Base-by-base conservation (phyloP, 192 early-diverging fungal genomes). In the Backusella tarrabulga region DNA sequence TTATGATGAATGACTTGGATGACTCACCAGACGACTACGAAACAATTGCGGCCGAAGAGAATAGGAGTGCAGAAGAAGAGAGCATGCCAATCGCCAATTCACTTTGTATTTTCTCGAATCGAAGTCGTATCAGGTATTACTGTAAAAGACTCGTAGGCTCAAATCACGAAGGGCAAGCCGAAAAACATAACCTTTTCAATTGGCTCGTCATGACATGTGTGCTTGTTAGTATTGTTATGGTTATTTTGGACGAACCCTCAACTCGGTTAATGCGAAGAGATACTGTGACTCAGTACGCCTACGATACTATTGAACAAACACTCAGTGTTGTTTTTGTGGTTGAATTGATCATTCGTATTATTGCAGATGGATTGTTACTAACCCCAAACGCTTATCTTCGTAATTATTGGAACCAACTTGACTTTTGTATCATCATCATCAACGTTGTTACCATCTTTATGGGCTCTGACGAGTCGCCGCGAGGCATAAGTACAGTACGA, bases 341-440 rank as follows among this genome's bases (percentile, higher is more conserved):
- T 12, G 89, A 90, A 71, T 79, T 90, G 35, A 60, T 86, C 8
- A 79, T 90, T 38, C 83, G 87, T 40, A 77, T 88, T 19, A 83
- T 90, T 60, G 89, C 89, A 0, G 86, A 90, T 76, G 89, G 89
- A 9, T 83, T 90, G 3, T 56, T 87, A 21, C 74, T 90, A 7
- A 81, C 87, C 4, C 89, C 86, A 0, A 78, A 86, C 52, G 86
- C 87, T 0, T 87, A 87, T 71, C 36, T 90, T 34, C 75, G 80
- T 40, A 77, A 82, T 68, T 71, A 85, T 3, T 90, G 89, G 89
- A 90, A 90, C 68, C 34, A 78, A 35, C 77, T 88, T 34, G 89
- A 90, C 63, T 84, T 90, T 40, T 81, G 82, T 68, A 87, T 90
- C 12, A 76, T 87, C 0, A 69, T 86, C 0, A 69, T 90, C 2